phyloP scores from a whole-genome alignment of 345 rosid species.

The Eucalyptus virginea region DNA sequence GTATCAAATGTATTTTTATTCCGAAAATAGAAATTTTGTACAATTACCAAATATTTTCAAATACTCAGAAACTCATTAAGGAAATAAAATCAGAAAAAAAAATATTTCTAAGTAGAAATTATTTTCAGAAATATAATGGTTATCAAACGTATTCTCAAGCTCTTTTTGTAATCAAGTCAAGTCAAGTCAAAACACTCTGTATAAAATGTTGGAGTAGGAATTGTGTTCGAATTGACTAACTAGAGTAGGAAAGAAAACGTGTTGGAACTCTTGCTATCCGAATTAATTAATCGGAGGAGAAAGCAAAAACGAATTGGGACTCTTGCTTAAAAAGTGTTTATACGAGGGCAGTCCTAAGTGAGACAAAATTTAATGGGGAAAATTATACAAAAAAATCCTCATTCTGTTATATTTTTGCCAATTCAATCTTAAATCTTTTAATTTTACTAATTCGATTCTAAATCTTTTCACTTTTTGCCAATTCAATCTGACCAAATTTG shows the following conservation, averaged over 20 bases:
- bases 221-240: neutral
- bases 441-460: no score
- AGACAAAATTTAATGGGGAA: neutral
- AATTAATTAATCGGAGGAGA: neutral
- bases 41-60: fast-evolving
- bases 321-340: neutral
- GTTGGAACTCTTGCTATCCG: neutral
- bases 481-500: fast-evolving
- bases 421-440: no score
- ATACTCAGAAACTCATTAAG: no score
- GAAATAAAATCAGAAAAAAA: no score
- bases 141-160: no score
- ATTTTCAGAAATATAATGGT: fast-evolving
- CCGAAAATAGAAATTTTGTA: fast-evolving
- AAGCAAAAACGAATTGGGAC: neutral
- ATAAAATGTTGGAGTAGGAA: neutral
- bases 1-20: no score
- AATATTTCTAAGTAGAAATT: no score
- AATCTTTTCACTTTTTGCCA: no score
- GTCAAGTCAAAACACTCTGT: neutral
- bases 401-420: no score
- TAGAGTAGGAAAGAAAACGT: neutral
- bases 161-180: neutral
- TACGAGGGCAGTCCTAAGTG: neutral
- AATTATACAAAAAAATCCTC: no score